phyloP scores from a whole-genome alignment of 2,329 filamentous ascomycete species.

The Cordyceps cicadae region DNA sequence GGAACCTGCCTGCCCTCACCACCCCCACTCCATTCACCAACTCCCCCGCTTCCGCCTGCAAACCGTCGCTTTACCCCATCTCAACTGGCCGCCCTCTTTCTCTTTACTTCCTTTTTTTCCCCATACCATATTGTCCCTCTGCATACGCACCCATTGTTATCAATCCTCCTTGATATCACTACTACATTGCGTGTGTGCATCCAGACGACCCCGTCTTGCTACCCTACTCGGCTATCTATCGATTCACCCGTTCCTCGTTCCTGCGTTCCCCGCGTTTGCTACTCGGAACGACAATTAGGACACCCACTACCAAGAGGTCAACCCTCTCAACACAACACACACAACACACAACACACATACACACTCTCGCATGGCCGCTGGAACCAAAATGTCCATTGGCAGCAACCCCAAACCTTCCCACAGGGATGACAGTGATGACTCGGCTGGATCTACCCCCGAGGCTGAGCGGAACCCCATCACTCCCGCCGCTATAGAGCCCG shows the following conservation, averaged over 20 bases:
- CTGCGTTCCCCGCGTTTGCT: not conserved
- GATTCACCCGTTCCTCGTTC: not conserved
- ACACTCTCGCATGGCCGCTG: conserved; percentile 47
- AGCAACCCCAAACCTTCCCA: conserved; percentile 36
- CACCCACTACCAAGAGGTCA: not conserved
- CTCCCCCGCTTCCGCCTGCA: conserved; percentile 2
- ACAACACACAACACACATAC: not conserved
- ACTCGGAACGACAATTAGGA: not conserved
- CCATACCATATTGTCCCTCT: not conserved
- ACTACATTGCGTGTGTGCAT: not conserved
- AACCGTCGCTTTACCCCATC: not conserved
- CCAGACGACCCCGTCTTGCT: not conserved
- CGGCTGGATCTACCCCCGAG: conserved; percentile 52
- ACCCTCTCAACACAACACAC: not conserved
- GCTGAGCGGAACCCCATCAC: conserved; percentile 36
- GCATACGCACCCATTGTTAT: not conserved
- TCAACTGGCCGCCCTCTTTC: not conserved
- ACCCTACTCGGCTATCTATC: not conserved
- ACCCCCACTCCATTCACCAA: not conserved
- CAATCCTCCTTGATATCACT: not conserved
- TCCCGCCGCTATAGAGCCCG: conserved; percentile 35
- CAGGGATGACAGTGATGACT: conserved; percentile 53
- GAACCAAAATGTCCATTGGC: conserved; percentile 63
- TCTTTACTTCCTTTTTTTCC: not conserved
- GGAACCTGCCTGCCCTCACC: not conserved